A percentile compares a stretch with the other conserved stretches of the same genome.
Conservation (phyloP, 768 basidiomycete genomes). For the Phaffia tasmanica region DNA sequence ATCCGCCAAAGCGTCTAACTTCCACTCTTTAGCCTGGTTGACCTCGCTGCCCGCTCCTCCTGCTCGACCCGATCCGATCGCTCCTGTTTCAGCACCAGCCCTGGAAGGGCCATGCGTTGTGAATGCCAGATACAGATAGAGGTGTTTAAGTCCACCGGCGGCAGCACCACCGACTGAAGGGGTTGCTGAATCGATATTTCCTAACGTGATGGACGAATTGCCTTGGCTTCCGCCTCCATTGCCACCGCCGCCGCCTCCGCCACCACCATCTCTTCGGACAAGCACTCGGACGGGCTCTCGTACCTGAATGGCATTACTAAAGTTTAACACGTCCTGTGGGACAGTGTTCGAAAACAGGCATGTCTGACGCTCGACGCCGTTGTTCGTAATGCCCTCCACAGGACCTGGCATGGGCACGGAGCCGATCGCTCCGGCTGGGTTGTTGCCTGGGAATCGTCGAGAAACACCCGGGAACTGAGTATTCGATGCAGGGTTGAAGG, state of each 20-base stretch:
- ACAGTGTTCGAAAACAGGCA: slow-evolving; percentile 97
- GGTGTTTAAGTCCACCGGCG: slow-evolving; percentile 74
- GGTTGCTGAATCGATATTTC: slow-evolving; percentile 43
- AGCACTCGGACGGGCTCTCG: slow-evolving; percentile 96
- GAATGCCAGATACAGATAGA: slow-evolving; percentile 91
- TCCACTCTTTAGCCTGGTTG: slow-evolving; percentile 51
- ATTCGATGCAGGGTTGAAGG: slow-evolving; percentile 38
- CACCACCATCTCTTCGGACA: slow-evolving; percentile 55
- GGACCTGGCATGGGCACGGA: neutral
- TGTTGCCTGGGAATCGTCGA: slow-evolving; percentile 19
- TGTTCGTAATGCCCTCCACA: neutral
- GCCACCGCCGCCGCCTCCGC: slow-evolving; percentile 24
- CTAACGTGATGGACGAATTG: slow-evolving; percentile 45
- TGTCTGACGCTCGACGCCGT: slow-evolving; percentile 64
- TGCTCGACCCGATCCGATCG: slow-evolving; percentile 19
- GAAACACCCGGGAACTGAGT: slow-evolving; percentile 31
- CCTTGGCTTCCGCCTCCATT: slow-evolving; percentile 50
- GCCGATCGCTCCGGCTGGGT: slow-evolving; percentile 22
- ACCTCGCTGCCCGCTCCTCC: slow-evolving; percentile 27
- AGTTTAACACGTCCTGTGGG: slow-evolving; percentile 91
- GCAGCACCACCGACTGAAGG: neutral
- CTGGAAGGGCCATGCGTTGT: slow-evolving; percentile 52
- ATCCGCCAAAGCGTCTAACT: slow-evolving; percentile 80
- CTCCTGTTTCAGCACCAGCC: slow-evolving; percentile 5
- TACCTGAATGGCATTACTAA: slow-evolving; percentile 83